Evolutionary conservation across 2,329 filamentous ascomycete genomes (phyloP).

Genomic region (Exophiala phaeomuriformis): DNA sequence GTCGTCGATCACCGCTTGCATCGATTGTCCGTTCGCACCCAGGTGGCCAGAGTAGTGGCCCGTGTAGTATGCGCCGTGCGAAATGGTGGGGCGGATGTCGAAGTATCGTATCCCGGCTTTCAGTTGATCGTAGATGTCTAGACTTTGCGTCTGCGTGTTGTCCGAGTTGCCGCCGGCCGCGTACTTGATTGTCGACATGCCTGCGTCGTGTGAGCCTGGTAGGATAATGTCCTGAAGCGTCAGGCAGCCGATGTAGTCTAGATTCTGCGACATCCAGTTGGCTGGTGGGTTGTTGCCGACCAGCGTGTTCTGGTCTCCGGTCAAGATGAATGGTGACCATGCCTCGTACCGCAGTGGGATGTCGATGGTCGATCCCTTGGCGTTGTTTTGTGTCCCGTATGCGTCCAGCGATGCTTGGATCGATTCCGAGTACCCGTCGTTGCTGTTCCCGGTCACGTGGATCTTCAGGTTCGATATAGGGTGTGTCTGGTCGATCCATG

Average conservation of each 20-base stretch:
- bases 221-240: constrained; percentile 42
- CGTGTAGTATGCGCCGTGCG: constrained; percentile 36
- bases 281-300: constrained; percentile 30
- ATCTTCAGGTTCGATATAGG: constrained; percentile 1
- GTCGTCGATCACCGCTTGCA: constrained; percentile 39
- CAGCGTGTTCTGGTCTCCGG: constrained; percentile 33
- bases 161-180: neutral
- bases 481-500: neutral
- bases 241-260: constrained; percentile 35
- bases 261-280: constrained; percentile 38
- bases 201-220: constrained; percentile 45
- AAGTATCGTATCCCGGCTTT: constrained; percentile 39
- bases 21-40: constrained; percentile 41
- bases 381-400: constrained; percentile 16
- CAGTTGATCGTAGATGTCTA: constrained; percentile 42
- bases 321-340: constrained; percentile 31
- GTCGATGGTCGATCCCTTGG: constrained; percentile 1
- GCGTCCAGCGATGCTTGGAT: constrained; percentile 23
- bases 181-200: constrained; percentile 38
- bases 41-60: constrained; percentile 39
- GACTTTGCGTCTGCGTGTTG: constrained; percentile 8
- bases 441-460: neutral
- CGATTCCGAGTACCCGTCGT: neutral
- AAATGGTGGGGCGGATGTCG: constrained; percentile 41
- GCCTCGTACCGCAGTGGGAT: neutral